phyloP scores from a whole-genome alignment of 2,329 filamentous ascomycete genomes.

The Trichophyton equinum region DNA sequence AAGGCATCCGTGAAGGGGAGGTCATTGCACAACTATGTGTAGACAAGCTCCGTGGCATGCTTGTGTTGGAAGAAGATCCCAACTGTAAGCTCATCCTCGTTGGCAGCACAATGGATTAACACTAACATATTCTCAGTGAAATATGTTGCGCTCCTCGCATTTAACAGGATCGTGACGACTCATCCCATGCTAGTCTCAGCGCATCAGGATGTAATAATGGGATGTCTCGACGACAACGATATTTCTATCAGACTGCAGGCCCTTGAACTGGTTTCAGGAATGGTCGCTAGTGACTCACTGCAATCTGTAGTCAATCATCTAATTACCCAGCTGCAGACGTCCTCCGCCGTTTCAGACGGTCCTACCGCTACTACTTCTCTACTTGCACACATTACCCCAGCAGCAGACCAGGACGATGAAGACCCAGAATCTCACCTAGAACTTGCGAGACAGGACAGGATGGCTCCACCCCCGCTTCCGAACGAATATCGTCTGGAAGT shows the following conservation, averaged over 20 bases:
- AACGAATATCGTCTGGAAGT: conserved; percentile 78
- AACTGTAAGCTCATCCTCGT: conserved; percentile 53
- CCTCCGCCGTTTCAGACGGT: conserved; percentile 43
- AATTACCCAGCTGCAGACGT: conserved; percentile 65
- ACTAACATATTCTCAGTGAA: conserved; percentile 50
- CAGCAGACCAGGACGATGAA: conserved; percentile 46
- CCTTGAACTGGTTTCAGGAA: conserved; percentile 78
- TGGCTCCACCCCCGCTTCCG: conserved; percentile 52
- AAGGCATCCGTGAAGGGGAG: conserved; percentile 68
- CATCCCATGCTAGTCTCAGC: conserved; percentile 79
- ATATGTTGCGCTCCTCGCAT: conserved; percentile 89
- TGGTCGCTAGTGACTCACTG: conserved; percentile 82
- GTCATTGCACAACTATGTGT: conserved; percentile 89
- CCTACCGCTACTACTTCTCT: conserved; percentile 28
- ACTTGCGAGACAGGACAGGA: conserved; percentile 40
- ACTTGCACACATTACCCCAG: conserved; percentile 33
- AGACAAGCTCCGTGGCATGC: conserved; percentile 83
- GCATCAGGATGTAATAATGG: conserved; percentile 91
- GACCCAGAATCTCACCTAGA: conserved; percentile 43
- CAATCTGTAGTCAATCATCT: conserved; percentile 73
- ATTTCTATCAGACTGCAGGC: conserved; percentile 92
- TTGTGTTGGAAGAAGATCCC: conserved; percentile 82
- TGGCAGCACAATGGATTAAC: conserved; percentile 5
- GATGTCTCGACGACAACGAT: conserved; percentile 90
- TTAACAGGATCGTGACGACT: conserved; percentile 84